Evolutionary conservation across 2,329 filamentous ascomycete species (phyloP), one percentile per base, ranked within the genome.

Genomic region (Blastomyces gilchristii): DNA sequence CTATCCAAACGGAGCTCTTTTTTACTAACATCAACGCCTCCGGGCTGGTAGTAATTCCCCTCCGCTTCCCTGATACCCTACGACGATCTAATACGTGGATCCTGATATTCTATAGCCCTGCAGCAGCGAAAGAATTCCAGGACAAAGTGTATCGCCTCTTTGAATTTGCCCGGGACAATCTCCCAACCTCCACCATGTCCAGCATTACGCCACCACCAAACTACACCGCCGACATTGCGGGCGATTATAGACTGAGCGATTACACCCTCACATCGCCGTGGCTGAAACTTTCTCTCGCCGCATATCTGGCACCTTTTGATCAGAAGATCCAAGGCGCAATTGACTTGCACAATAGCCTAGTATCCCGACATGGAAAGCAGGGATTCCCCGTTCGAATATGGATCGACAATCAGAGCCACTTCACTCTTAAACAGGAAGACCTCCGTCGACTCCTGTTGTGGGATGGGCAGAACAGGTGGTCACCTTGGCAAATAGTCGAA

Each of bases 101-200:
- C 22, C 58, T 70, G 11, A 31, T 68, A 8, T 69, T 70, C 61
- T 25, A 64, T 39, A 66, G 56, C 22, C 68, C 68, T 16, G 61
- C 62, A 3, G 61, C 65, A n/a, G 68, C 68, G 14, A 60, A 64
- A 34, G 64, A 64, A 60, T 70, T 67, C 54, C 68, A 69, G 52
- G 52, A 58, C n/a, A 63, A 63, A 34, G 63, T 64, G n/a, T 58
- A 57, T 31, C 45, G 54, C 9, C 63, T 69, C 37, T 63, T 63
- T 31, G 49, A 57, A 52, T 52, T 67, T n/a, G 63, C 63, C 22
- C 62, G 63, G 39, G 41, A 66, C 25, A 63, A 66, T 52, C 57
- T 63, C 3, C 64, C 66, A 8, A 52, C 62, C 31, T 61, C 58
- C 12, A 58, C 60, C 11, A 49, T 58, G 9, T 67, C 65, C 18